Base-by-base conservation (phyloP, 805 yeast species). In the Ogataea sp. region DNA sequence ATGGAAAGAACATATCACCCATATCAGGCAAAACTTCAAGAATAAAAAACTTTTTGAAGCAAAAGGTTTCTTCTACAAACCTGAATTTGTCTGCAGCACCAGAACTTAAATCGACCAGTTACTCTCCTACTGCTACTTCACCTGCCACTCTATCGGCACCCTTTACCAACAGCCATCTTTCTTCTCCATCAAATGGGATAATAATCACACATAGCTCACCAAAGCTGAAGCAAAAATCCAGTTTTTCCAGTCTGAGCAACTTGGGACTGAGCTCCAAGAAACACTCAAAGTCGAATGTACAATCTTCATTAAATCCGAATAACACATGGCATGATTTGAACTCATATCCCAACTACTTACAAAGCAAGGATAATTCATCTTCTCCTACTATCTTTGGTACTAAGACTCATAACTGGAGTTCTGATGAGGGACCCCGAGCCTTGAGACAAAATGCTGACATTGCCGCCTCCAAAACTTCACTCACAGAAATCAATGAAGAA, bases 311-410 rank as follows among this genome's bases (percentile, higher is more conserved):
- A 6, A 23, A 11, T 15, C 9, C 17, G 13, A 17, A 14, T 6
- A 20, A 10, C 4, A 9, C 17, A 8, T 32, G 23, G 34, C 18
- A 20, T 10, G 34, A 32, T n/a, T 14, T 8, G 5, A 20, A 10
- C 15, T 18, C 24, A 11, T 31, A 31, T n/a, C 15, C 30, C 6
- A 10, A 14, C 7, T 27, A 27, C n/a, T 7, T 9, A 8, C 24
- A 17, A 14, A 8, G 7, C 14, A 31, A 31, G 9, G 35, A 9
- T 13, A 17, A 17, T 26, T 8, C 16, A 6, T 39, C 48, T 4
- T 38, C 54, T 11, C 49, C 56, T 3, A 58, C 63, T 0, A 59
- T 59, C 2, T 47, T 46, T 37, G 64, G 64, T 2, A 58, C 59
- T 3, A 51, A 49, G 34, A 47, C 54, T 1, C 61, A 59, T 43